Percentiles rank a stretch among this genome's conserved stretches.
These are phyloP conservation scores for Piper longum DNA, from an alignment of 164 flowering plant genomes.

Conservation along the genomic window DNA sequence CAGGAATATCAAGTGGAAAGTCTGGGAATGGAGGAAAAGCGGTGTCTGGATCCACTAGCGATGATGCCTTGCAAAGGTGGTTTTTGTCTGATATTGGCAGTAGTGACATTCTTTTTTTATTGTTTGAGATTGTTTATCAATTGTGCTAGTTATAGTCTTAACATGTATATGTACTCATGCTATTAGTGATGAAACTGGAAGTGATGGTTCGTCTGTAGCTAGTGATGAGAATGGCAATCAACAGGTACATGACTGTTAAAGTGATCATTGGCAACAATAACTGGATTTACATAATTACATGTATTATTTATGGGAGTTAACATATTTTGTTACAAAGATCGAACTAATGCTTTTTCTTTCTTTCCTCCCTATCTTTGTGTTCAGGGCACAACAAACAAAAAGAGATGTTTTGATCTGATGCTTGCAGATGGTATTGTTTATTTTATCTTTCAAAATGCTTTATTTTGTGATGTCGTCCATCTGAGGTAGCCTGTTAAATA, in stretches of 20 bases:
- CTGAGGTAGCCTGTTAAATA: background rate
- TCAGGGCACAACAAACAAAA: slow-evolving; percentile 50
- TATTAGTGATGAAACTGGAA: slow-evolving; percentile 75
- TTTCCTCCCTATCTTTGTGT: background rate
- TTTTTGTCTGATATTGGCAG: background rate
- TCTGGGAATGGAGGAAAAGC: slow-evolving; percentile 54
- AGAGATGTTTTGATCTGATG: slow-evolving; percentile 71
- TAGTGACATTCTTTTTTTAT: background rate
- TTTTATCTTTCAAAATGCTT: background rate
- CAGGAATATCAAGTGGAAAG: slow-evolving; percentile 39
- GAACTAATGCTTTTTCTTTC: background rate
- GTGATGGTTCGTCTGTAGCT: slow-evolving; percentile 60
- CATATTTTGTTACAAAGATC: background rate
- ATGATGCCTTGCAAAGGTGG: slow-evolving; percentile 73
- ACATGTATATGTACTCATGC: background rate
- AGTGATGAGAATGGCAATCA: slow-evolving; percentile 58
- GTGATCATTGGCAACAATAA: too few species aligned
- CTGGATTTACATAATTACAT: too few species aligned
- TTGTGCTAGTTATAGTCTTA: too few species aligned
- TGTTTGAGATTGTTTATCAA: too few species aligned
- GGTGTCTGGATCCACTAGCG: slow-evolving; percentile 81
- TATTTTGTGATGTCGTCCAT: background rate
- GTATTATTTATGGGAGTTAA: background rate
- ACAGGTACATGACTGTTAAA: slow-evolving; percentile 19
- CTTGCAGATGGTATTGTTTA: slow-evolving; percentile 57